Percentiles rank a stretch among this genome's conserved stretches.
These are phyloP conservation scores for Leptomonas seymouri DNA, from an alignment of 208 protist species.

Conservation along the genomic window DNA sequence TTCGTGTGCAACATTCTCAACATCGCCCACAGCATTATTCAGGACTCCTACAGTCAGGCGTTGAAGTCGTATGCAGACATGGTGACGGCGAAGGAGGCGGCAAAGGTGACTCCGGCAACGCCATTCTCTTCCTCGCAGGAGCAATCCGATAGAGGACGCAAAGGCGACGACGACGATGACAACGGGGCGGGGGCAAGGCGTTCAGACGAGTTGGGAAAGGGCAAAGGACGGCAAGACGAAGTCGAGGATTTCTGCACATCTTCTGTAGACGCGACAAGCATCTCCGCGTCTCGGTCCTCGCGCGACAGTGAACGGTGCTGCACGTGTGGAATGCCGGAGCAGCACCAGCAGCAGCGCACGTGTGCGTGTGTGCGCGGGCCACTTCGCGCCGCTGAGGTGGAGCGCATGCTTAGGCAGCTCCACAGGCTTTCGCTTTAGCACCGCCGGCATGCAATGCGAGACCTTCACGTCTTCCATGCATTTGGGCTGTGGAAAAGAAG, in stretches of 20 bases:
- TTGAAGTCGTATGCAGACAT: conserved; percentile 25
- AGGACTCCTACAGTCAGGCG: conserved; percentile 63
- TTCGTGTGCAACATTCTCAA: conserved; percentile 69
- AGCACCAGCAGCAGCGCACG: not conserved
- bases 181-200: not conserved
- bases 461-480: too few species aligned
- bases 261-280: not conserved
- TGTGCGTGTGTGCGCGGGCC: not conserved
- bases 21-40: conserved; percentile 67
- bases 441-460: not conserved
- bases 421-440: conserved; percentile 5
- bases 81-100: conserved; percentile 4
- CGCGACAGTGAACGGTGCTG: conserved; percentile 10
- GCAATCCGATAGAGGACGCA: not conserved
- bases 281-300: not conserved
- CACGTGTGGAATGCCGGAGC: not conserved
- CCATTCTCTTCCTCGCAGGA: not conserved
- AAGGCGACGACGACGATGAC: not conserved
- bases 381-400: conserved; percentile 29
- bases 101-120: not conserved
- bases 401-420: conserved; percentile 41
- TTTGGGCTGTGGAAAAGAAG: too few species aligned
- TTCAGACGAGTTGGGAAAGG: not conserved
- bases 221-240: not conserved
- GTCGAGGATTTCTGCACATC: conserved; percentile 2